A percentile compares a stretch with the other conserved stretches of the same genome.
These are phyloP conservation scores for Phytopythium delawarense DNA, from an alignment of 352 stramenopile species.

Conservation along the genomic window DNA sequence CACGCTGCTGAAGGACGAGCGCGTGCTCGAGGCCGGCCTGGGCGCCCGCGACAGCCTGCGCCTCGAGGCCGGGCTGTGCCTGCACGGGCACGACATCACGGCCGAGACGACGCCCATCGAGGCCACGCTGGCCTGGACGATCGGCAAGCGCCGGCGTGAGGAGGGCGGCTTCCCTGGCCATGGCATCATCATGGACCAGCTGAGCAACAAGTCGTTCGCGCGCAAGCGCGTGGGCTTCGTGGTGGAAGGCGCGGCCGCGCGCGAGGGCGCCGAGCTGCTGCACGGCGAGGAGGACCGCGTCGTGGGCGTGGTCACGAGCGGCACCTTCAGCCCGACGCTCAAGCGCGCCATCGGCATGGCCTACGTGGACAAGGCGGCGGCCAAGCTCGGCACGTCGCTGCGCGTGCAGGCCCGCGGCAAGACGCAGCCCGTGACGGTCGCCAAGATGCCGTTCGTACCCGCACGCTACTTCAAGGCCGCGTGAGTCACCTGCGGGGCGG, in stretches of 20 bases:
- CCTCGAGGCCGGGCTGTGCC: slow-evolving; percentile 97
- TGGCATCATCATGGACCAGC: slow-evolving; percentile 91
- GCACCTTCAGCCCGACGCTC: slow-evolving; percentile 95
- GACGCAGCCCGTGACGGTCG: slow-evolving; percentile 90
- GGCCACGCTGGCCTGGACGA: slow-evolving; percentile 92
- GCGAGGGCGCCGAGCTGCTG: slow-evolving; percentile 92
- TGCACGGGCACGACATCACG: slow-evolving; percentile 99
- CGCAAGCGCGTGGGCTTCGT: slow-evolving; percentile 96
- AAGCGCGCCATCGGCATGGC: slow-evolving; percentile 98
- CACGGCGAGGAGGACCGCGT: slow-evolving; percentile 70
- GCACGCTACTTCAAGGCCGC: slow-evolving; percentile 94
- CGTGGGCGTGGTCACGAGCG: slow-evolving; percentile 93
- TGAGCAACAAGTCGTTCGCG: slow-evolving; percentile 91
- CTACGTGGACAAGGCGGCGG: slow-evolving; percentile 91
- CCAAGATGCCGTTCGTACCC: slow-evolving; percentile 98
- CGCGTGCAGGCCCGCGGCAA: slow-evolving; percentile 95
- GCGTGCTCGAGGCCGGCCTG: slow-evolving; percentile 91
- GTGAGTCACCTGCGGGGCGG: slow-evolving; percentile 12
- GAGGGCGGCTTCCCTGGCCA: slow-evolving; percentile 94
- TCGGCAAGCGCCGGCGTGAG: slow-evolving; percentile 80
- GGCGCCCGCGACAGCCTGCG: slow-evolving; percentile 96
- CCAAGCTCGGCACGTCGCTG: slow-evolving; percentile 93
- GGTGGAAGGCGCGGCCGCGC: slow-evolving; percentile 93
- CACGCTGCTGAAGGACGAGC: slow-evolving; percentile 55
- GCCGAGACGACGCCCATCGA: slow-evolving; percentile 94